Base-by-base conservation (phyloP, 2,329 filamentous ascomycete genomes). In the Paraconiothyrium brasiliense region DNA sequence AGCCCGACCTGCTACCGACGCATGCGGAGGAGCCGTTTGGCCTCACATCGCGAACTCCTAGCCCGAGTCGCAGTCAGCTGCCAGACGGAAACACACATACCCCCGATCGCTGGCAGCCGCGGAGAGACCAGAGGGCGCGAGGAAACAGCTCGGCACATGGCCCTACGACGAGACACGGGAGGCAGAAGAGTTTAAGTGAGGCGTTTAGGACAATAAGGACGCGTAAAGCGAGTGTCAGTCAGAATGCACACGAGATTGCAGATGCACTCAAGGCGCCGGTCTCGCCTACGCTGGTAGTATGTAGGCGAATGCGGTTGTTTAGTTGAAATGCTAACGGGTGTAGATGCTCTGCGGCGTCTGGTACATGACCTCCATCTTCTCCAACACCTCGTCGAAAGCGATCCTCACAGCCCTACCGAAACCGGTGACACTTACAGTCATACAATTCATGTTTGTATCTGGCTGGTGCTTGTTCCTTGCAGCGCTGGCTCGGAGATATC, bases 361-460 rank as follows among this genome's bases (percentile, higher is more conserved):
- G 95, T 99, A 98, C 83, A 87, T 92, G 77, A 97, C 94, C 27
- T 98, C 94, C 47, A 95, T 96, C 65, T 84, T 98, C 70, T 97
- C 95, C 64, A 99, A 98, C 78, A 97, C 95, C 2, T 98, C 95
- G 27, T 97, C 95, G 56, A 99, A 99, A 82, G 92, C 94, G 20
- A 99, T 99, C 74, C 85, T 98, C 64, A 97, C 93, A 69, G 92
- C 92, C 47, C 92, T 97, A 68, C 89, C 92, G 61, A 95, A 93
- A 79, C 94, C 94, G 1, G 91, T 95, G 35, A 97, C 94, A 22
- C 86, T 98, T 71, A 98, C 94, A 1, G 85, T 97, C 60, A 85
- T 97, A 55, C 95, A 99, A 84, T 99, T 99, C 81, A 91, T 89
- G 60, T 94, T 97, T 72, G 94, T 99, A 44, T 92, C 92, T 11